Conservation (phyloP, 441 rosid species). For the Gossypium davidsonii region DNA sequence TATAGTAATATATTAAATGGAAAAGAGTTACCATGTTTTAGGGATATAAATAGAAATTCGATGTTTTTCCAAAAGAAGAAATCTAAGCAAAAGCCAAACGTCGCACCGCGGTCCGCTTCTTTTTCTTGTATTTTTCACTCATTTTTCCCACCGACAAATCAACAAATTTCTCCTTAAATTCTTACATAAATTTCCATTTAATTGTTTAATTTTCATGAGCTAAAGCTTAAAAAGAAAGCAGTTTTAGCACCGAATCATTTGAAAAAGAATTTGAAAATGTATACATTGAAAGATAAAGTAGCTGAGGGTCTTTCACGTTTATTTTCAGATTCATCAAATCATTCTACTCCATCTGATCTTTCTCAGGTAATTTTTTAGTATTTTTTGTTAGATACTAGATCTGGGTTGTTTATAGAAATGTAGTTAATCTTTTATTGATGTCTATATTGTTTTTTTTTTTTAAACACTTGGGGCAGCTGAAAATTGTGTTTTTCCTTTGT, state of each 20-base stretch:
- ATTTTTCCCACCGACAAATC: neutral
- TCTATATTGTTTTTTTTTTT: neutral
- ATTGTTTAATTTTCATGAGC: neutral
- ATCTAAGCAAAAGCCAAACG: neutral
- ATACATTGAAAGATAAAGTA: slow-evolving; percentile 56
- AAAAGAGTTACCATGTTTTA: neutral
- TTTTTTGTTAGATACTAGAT: neutral
- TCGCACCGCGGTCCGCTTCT: neutral
- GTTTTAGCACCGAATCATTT: neutral
- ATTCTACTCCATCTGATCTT: slow-evolving; percentile 20
- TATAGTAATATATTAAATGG: neutral
- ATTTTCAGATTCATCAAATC: slow-evolving; percentile 35
- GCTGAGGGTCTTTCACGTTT: slow-evolving; percentile 62
- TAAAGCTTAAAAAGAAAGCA: neutral
- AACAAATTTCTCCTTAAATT: neutral
- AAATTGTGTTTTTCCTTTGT: neutral
- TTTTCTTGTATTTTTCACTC: neutral
- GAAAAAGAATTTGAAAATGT: neutral
- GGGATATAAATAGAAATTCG: neutral
- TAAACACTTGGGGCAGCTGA: neutral
- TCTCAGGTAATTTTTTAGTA: slow-evolving; percentile 37
- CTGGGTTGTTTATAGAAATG: neutral
- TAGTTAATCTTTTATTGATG: neutral
- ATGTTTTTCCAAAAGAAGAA: neutral
- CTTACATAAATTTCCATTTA: neutral